Evolutionary conservation across 164 flowering plant genomes (phyloP).

Genomic region (Nymphaea colorata): DNA sequence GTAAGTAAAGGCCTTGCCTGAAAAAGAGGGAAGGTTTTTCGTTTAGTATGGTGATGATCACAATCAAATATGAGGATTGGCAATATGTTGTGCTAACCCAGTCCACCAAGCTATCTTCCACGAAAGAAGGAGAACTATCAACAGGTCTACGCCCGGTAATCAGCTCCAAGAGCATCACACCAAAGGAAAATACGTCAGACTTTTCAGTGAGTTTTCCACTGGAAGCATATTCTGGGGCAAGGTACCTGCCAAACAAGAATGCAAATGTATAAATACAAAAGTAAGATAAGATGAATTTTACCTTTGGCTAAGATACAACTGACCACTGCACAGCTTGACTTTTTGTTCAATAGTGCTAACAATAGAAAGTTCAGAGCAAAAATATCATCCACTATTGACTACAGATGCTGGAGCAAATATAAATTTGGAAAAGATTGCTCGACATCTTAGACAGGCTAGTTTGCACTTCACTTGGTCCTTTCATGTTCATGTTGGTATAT

Average conservation of each 20-base stretch:
- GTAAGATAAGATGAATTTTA: no score
- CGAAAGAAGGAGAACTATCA: conserved; percentile 32
- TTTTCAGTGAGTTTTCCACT: conserved; percentile 85
- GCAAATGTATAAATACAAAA: no score
- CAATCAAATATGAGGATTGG: neutral
- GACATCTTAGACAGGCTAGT: no score
- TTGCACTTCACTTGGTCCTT: no score
- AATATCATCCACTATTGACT: neutral
- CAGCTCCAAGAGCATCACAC: conserved; percentile 87
- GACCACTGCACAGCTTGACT: no score
- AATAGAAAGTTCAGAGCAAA: neutral
- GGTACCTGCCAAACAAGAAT: conserved; percentile 37
- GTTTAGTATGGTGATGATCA: neutral
- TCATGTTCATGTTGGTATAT: no score
- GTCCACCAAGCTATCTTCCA: conserved; percentile 82
- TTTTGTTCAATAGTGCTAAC: neutral
- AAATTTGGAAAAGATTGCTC: no score
- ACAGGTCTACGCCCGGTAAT: conserved; percentile 84
- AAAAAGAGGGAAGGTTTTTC: neutral
- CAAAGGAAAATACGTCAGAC: conserved; percentile 90
- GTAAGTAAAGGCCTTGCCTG: conserved; percentile 83
- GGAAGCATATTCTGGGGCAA: conserved; percentile 94
- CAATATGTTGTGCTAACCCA: conserved; percentile 60
- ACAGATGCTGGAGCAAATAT: no score
- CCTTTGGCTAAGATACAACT: no score